Base-by-base conservation (phyloP, 2,329 filamentous ascomycete species). In the Colletotrichum sp. region DNA sequence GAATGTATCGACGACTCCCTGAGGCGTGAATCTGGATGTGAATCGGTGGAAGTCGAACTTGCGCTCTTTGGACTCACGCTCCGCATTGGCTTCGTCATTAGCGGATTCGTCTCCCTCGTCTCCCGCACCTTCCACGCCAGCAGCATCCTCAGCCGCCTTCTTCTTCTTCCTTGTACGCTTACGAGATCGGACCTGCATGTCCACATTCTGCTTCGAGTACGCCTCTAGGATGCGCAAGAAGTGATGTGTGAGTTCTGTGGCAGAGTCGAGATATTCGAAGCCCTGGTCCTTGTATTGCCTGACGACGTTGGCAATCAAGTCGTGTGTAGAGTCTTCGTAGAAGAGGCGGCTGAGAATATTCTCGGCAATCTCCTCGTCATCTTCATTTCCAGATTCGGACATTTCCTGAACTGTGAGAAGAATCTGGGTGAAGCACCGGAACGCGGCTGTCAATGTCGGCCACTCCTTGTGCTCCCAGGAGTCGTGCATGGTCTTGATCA, bases 271-370 rank as follows among this genome's bases (percentile, higher is more conserved):
- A 80, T 98, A 99, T 71, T 96, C 95, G 80, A 98, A 97, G 0
- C 95, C 95, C 85, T 99, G 97, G 76, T 96, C 95, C 79, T 98
- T 98, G 87, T 98, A 99, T n/a, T 91, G 93, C 77, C 94, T 90
- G 1, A 96, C 89, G 69, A 98, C 94, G 75, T 93, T 91, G 34
- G 96, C 91, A 68, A 99, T 91, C 28, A 95, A 90, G 77, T 99
- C 96, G 81, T 99, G 96, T 0, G 96, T 98, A 1, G 95, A 92
- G 82, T 99, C 96, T 84, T 99, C 97, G 85, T 99, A 99, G 84
- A 99, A 99, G n/a, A 99, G 95, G 77, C 96, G 95, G 80, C 94
- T 98, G 68, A 98, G 92, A 15, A 98, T 98, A 80, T 99, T 99
- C 83, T 99, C 96, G 1, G 97, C 96, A 83, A 99, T 99, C 80